Percentiles rank a stretch among this genome's conserved stretches.
Conservation (phyloP, 495 filamentous ascomycete species). For the Wilcoxina mikolae region DNA sequence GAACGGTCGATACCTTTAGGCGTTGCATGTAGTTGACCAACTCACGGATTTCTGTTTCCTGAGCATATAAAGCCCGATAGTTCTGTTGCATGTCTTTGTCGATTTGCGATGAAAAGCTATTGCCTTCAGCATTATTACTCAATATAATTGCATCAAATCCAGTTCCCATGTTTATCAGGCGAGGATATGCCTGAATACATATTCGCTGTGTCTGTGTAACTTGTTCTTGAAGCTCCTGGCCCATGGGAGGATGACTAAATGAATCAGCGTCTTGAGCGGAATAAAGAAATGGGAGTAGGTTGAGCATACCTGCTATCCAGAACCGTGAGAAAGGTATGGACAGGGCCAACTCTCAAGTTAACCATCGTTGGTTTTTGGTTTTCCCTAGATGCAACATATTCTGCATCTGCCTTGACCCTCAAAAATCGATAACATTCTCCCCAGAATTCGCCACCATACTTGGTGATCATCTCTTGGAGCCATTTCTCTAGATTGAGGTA, state of each 20-base stretch:
- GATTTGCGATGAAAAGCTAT: conserved; percentile 59
- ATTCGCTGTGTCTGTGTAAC: conserved; percentile 50
- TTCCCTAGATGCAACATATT: conserved; percentile 54
- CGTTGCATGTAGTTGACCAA: conserved; percentile 65
- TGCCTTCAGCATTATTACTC: conserved; percentile 60
- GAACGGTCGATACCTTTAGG: conserved; percentile 72
- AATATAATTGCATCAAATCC: conserved; percentile 81
- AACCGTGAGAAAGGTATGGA: conserved; percentile 63
- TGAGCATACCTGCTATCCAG: conserved; percentile 43
- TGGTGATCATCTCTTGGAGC: conserved; percentile 39
- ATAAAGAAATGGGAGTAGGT: neutral
- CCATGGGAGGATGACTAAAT: conserved; percentile 24
- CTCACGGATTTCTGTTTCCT: conserved; percentile 63
- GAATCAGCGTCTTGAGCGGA: neutral
- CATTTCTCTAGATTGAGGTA: conserved; percentile 69
- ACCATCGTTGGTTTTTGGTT: conserved; percentile 47
- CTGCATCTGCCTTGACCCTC: conserved; percentile 65
- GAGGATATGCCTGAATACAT: conserved; percentile 86
- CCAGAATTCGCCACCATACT: conserved; percentile 26
- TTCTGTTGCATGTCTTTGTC: conserved; percentile 89
- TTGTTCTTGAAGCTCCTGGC: conserved; percentile 23
- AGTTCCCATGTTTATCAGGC: conserved; percentile 90
- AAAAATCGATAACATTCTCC: conserved; percentile 42
- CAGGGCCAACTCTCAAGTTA: conserved; percentile 67
- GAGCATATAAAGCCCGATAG: conserved; percentile 90